Conservation (phyloP, 2,329 filamentous ascomycete species). For the Colletotrichum spaethianum region DNA sequence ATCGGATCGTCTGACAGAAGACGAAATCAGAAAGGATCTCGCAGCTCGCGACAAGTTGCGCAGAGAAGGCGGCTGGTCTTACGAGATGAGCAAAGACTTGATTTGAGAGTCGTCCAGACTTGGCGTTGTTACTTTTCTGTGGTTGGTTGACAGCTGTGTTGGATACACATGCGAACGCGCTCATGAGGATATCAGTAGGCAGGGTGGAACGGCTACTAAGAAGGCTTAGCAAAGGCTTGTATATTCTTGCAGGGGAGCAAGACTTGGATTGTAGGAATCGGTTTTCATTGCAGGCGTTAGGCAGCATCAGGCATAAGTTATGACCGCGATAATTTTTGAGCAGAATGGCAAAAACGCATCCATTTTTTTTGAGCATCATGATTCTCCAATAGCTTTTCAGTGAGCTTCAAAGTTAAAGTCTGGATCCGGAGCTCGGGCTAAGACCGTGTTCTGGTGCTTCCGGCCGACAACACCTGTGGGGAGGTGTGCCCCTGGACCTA, state of each 20-base stretch:
- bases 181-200: slow-evolving; percentile 34
- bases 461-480: neutral
- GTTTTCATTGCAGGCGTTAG: slow-evolving; percentile 31
- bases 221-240: slow-evolving; percentile 14
- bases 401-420: too few species aligned
- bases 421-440: neutral
- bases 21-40: slow-evolving; percentile 86
- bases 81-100: slow-evolving; percentile 68
- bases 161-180: slow-evolving; percentile 37
- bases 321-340: slow-evolving; percentile 25
- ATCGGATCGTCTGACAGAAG: slow-evolving; percentile 85
- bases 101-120: slow-evolving; percentile 47
- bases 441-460: neutral
- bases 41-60: slow-evolving; percentile 84
- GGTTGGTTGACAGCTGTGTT: slow-evolving; percentile 36
- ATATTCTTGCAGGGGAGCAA: slow-evolving; percentile 22
- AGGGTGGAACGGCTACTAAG: slow-evolving; percentile 16
- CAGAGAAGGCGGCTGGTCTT: slow-evolving; percentile 89
- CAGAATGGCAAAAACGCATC: slow-evolving; percentile 20
- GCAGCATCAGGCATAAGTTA: slow-evolving; percentile 36
- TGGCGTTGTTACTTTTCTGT: slow-evolving; percentile 33
- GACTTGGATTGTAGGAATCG: neutral
- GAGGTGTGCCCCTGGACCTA: neutral
- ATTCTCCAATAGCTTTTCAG: too few species aligned
- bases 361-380: slow-evolving; percentile 1